phyloP scores from a whole-genome alignment of 2,329 filamentous ascomycete genomes.

The Blastomyces parvus region DNA sequence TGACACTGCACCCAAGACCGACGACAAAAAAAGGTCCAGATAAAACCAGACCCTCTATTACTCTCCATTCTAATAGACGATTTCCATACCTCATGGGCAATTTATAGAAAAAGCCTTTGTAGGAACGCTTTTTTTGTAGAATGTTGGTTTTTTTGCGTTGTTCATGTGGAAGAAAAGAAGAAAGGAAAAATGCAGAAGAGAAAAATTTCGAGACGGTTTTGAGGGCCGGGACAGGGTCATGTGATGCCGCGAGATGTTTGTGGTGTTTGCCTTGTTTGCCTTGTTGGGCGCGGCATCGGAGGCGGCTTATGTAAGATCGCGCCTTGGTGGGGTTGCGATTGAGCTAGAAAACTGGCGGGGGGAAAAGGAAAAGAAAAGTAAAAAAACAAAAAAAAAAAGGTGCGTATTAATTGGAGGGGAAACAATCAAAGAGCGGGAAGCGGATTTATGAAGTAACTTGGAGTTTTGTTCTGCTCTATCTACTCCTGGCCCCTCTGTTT shows the following conservation, averaged over 20 bases:
- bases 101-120: conserved; percentile 35
- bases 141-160: conserved; percentile 50
- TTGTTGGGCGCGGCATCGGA: too few species aligned
- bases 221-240: conserved; percentile 11
- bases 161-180: conserved; percentile 40
- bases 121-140: conserved; percentile 50
- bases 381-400: too few species aligned
- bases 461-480: too few species aligned
- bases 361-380: too few species aligned
- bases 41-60: conserved; percentile 23
- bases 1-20: conserved; percentile 53
- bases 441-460: too few species aligned
- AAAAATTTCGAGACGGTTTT: conserved; percentile 13
- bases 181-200: conserved; percentile 14
- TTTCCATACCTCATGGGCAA: conserved; percentile 49
- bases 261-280: conserved; percentile 8
- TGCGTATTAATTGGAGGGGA: too few species aligned
- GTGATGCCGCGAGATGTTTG: not conserved
- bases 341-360: too few species aligned
- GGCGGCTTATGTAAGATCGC: too few species aligned
- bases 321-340: too few species aligned
- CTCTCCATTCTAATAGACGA: conserved; percentile 50
- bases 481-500: too few species aligned
- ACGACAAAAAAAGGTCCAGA: conserved; percentile 21
- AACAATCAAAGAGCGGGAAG: too few species aligned